A percentile compares a stretch with the other conserved stretches of the same genome.
phyloP scores from a whole-genome alignment of 768 basidiomycete genomes.

The Kwoniella botswanensis region DNA sequence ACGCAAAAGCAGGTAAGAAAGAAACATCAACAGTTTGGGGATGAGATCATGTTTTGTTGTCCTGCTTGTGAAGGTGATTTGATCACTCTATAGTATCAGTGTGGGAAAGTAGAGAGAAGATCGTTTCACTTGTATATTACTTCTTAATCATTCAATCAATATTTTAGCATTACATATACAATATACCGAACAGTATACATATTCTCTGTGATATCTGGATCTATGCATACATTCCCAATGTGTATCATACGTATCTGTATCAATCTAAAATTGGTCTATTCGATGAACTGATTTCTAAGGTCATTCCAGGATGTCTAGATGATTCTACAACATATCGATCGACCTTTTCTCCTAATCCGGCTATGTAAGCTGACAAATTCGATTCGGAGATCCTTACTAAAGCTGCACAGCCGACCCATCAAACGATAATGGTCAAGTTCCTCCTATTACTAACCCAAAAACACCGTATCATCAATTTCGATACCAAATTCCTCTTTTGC shows the following conservation, averaged over 20 bases:
- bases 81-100: slow-evolving; percentile 39
- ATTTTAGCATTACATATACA: too few relatives aligned
- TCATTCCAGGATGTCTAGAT: too few relatives aligned
- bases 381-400: neutral
- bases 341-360: too few relatives aligned
- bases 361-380: neutral
- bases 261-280: too few relatives aligned
- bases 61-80: slow-evolving; percentile 56
- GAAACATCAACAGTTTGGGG: slow-evolving; percentile 47
- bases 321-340: too few relatives aligned
- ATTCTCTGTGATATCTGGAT: too few relatives aligned
- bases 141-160: too few relatives aligned
- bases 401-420: neutral
- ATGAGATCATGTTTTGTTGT: slow-evolving; percentile 57
- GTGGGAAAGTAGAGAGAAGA: neutral
- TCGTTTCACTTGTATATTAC: neutral
- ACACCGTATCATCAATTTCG: slow-evolving; percentile 68
- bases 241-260: too few relatives aligned
- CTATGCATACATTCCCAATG: too few relatives aligned
- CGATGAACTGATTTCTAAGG: too few relatives aligned
- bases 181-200: too few relatives aligned
- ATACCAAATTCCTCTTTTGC: slow-evolving; percentile 81
- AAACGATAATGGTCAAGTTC: too few relatives aligned
- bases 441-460: slow-evolving; percentile 56
- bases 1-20: neutral